Evolutionary conservation across 176 grass and related monocot species (phyloP), one percentile per base, ranked within the genome.

Genomic region (Phragmites australis): DNA sequence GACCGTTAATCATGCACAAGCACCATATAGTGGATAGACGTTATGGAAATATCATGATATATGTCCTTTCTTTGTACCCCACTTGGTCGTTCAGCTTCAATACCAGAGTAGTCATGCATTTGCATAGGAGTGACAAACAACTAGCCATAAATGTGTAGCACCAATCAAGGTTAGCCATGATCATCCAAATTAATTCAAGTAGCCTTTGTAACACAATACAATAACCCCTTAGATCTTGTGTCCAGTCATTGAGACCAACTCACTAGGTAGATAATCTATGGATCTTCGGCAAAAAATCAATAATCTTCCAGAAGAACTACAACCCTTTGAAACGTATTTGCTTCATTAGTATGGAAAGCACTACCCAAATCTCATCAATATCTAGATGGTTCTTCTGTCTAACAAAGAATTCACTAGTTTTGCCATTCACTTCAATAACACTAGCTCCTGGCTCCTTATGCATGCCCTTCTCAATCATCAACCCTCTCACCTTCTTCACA

Each of bases 361-460:
- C 34, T 32, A 45, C 21, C 17, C 40, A 60, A 59, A 90, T 82
- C 60, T 68, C 45, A 45, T 89, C 50, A 23, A 81, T 75, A 71
- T 53, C 30, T 22, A 65, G 77, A 84, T 85, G 60, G 25, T 79
- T 42, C 43, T 41, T 77, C 61, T 87, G 61, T 40, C 82, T 87
- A 82, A 75, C 84, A 57, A 83, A 41, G 71, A 90, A 90, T 53
- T 87, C 65, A 54, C 39, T 65, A 64, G 73, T 66, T 62, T 75
- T 78, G 51, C 53, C 61, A 82, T 85, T 85, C 59, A 87, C 84
- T 49, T 93, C 73, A 45, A 85, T 75, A 16, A 74, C 56, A 76
- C 85, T 88, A 48, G 84, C 69, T 44, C 88, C 82, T 40, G 68
- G 79, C 54, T 90, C 78, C 48, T 90, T 83, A 49, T 71, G 64